phyloP scores from a whole-genome alignment of 371 early-diverging fungal genomes.

The Mortierella sp. region DNA sequence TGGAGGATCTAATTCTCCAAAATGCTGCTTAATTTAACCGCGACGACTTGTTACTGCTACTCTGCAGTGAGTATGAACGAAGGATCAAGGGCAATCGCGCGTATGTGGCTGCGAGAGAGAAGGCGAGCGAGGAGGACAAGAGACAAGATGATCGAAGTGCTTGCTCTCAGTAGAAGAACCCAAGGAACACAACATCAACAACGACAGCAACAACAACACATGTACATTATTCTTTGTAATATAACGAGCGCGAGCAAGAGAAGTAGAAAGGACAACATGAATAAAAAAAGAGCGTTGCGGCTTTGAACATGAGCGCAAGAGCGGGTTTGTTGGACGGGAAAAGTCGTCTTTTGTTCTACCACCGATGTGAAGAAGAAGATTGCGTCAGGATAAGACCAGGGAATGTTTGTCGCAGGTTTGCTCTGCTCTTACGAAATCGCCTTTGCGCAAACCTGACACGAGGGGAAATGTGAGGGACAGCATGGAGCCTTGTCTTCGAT shows the following conservation, averaged over 20 bases:
- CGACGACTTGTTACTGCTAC: not conserved
- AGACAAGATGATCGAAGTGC: not conserved
- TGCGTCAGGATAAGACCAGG: not conserved
- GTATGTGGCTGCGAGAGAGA: not conserved
- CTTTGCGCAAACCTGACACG: not conserved
- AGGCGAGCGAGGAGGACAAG: not conserved
- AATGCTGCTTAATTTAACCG: not conserved
- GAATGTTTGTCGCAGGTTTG: not conserved
- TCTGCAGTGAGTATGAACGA: not conserved
- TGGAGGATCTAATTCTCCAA: slow-evolving; percentile 9
- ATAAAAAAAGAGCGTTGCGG: not conserved
- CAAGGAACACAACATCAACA: not conserved
- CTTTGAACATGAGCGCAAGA: not conserved
- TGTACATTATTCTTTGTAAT: slow-evolving; percentile 1
- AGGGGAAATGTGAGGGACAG: not conserved
- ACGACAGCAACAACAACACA: not conserved
- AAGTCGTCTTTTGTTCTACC: too few species aligned
- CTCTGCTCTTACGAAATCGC: not conserved
- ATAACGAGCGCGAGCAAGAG: not conserved
- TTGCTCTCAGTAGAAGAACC: not conserved
- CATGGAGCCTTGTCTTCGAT: not conserved
- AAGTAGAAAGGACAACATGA: too few species aligned
- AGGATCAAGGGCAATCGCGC: not conserved
- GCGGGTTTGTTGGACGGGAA: not conserved
- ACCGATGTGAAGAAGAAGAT: not conserved